Percentiles rank a stretch among this genome's conserved stretches.
Conservation (phyloP, 495 filamentous ascomycete species). For the Trichocladium antarcticum region DNA sequence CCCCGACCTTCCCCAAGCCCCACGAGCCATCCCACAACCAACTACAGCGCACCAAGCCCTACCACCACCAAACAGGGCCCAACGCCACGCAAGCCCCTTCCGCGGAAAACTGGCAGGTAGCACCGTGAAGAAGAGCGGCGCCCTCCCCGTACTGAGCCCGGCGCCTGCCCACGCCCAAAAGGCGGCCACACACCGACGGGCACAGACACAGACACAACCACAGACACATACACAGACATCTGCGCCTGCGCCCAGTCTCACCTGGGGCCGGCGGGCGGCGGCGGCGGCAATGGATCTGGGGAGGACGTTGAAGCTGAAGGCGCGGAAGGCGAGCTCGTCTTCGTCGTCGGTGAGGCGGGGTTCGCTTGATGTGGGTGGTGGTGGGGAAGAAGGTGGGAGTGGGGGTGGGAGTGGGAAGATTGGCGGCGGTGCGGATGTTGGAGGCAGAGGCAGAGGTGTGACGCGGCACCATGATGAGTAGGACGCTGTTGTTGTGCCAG, state of each 20-base stretch:
- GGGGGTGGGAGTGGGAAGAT: neutral
- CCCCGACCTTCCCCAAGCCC: no score
- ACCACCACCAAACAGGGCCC: no score
- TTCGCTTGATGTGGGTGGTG: neutral
- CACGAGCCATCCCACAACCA: no score
- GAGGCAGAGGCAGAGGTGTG: neutral
- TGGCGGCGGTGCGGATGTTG: neutral
- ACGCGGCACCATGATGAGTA: constrained; percentile 3
- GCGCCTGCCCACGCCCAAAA: no score
- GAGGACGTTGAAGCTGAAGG: constrained; percentile 8
- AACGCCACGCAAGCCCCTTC: no score
- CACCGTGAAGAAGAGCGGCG: no score
- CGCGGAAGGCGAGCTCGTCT: constrained; percentile 4
- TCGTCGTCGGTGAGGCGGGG: neutral
- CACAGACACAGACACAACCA: no score
- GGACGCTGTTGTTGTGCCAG: constrained; percentile 1
- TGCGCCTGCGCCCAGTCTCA: neutral
- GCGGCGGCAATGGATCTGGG: constrained; percentile 16
- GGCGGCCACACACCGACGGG: neutral
- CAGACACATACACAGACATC: no score
- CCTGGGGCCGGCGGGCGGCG: constrained; percentile 19
- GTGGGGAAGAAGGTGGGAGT: neutral
- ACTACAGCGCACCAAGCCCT: no score
- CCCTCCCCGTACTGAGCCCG: no score
- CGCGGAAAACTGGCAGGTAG: no score